These are phyloP conservation scores for Monosporozyma aquatica DNA, from an alignment of 805 yeast genomes.

Conservation along the genomic window DNA sequence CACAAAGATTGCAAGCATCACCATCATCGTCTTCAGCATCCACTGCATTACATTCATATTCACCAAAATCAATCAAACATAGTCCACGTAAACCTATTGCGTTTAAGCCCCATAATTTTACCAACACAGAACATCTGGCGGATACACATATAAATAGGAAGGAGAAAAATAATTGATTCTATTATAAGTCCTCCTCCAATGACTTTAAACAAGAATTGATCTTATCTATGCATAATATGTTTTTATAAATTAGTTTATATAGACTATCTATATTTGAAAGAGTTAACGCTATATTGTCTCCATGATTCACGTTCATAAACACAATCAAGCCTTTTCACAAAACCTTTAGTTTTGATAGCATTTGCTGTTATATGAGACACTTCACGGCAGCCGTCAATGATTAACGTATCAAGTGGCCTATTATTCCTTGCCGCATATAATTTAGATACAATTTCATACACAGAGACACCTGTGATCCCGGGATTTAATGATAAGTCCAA, in stretches of 20 bases:
- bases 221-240: not conserved
- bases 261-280: conserved; percentile 15
- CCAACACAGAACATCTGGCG: not conserved
- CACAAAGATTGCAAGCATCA: no score
- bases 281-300: conserved; percentile 25
- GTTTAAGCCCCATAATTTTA: not conserved
- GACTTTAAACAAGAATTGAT: no score
- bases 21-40: not conserved
- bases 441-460: conserved; percentile 21
- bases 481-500: conserved; percentile 27
- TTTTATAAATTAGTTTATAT: not conserved
- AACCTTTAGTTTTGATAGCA: conserved; percentile 14
- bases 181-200: no score
- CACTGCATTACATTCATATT: not conserved
- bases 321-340: conserved; percentile 22
- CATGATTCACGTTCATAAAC: conserved; percentile 24
- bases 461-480: conserved; percentile 25
- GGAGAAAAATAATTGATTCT: conserved; percentile 1
- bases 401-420: conserved; percentile 15
- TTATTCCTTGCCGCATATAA: conserved; percentile 10
- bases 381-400: conserved; percentile 23
- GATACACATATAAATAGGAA: not conserved
- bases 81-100: not conserved
- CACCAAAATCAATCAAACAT: not conserved
- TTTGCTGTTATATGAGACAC: conserved; percentile 24